Evolutionary conservation across 345 rosid genomes (phyloP).

Genomic region (Gynandropsis gynandra): DNA sequence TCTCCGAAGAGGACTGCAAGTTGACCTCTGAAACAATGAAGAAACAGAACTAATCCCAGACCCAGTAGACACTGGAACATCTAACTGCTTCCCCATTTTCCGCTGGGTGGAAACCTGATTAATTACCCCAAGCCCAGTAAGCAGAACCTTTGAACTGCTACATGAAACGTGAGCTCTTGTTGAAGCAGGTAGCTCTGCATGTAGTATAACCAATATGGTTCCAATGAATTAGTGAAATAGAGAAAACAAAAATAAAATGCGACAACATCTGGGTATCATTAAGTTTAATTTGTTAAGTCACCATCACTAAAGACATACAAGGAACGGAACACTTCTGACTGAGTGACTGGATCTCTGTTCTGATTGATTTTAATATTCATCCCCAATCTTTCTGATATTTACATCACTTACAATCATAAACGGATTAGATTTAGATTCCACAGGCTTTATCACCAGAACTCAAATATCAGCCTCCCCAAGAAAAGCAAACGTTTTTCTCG

Average conservation of each 20-base stretch:
- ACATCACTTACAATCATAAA: too few species aligned
- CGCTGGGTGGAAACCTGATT: slow-evolving; percentile 34
- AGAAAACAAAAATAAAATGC: background rate
- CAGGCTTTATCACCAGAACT: too few species aligned
- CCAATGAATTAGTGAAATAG: slow-evolving; percentile 7
- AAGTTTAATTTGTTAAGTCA: background rate
- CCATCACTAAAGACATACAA: background rate
- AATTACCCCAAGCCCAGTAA: slow-evolving; percentile 37
- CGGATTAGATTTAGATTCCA: too few species aligned
- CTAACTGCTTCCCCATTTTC: slow-evolving; percentile 31
- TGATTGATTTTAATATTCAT: background rate
- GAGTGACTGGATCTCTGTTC: background rate
- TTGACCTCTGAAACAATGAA: slow-evolving; percentile 40
- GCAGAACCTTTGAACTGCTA: slow-evolving; percentile 60
- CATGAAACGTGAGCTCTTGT: slow-evolving; percentile 38
- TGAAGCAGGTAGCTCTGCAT: slow-evolving; percentile 37
- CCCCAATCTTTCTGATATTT: too few species aligned
- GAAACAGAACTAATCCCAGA: slow-evolving; percentile 30
- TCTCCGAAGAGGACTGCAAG: slow-evolving; percentile 73
- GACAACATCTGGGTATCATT: background rate
- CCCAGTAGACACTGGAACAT: slow-evolving; percentile 34
- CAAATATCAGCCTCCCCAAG: too few species aligned
- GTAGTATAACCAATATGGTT: slow-evolving; percentile 13
- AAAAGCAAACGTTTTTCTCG: too few species aligned
- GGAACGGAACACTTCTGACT: background rate